A percentile compares a stretch with the other conserved stretches of the same genome.
Conservation (phyloP, 495 filamentous ascomycete genomes). For the Annulohypoxylon moriforme region DNA sequence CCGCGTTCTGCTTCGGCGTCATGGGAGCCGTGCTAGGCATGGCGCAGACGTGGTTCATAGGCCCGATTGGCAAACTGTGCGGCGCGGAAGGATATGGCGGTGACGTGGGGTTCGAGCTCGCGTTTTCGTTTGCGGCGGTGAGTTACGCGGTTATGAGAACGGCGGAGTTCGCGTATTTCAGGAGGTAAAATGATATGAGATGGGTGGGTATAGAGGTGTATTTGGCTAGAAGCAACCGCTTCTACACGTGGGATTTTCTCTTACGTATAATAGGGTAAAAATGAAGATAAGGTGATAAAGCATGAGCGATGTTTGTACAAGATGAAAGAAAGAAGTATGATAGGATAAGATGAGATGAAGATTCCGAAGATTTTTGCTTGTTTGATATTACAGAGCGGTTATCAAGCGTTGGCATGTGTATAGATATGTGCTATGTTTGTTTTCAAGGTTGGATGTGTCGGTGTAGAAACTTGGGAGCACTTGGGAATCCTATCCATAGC, state of each 20-base stretch:
- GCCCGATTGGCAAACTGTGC: conserved; percentile 74
- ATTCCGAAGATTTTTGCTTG: background rate
- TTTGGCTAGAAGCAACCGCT: background rate
- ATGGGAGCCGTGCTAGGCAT: conserved; percentile 81
- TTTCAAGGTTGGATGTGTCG: background rate
- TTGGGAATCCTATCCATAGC: background rate
- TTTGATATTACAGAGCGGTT: conserved; percentile 1
- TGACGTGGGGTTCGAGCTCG: conserved; percentile 82
- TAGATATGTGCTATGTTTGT: background rate
- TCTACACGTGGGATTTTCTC: background rate
- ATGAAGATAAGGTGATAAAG: background rate
- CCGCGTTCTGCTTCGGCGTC: conserved; percentile 75
- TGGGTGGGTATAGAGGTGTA: too few relatives aligned
- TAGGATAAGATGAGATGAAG: background rate
- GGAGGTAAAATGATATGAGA: conserved; percentile 51
- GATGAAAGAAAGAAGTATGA: background rate
- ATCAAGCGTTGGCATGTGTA: background rate
- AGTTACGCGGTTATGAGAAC: conserved; percentile 61
- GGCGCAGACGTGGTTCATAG: conserved; percentile 80
- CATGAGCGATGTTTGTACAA: background rate
- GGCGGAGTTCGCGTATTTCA: conserved; percentile 67
- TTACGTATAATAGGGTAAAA: background rate
- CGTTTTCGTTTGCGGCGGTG: conserved; percentile 63
- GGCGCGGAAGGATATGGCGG: conserved; percentile 69
- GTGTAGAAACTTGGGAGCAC: background rate